Evolutionary conservation across 1,284 basidiomycete species (phyloP).

Genomic region (Malassezia psittaci): DNA sequence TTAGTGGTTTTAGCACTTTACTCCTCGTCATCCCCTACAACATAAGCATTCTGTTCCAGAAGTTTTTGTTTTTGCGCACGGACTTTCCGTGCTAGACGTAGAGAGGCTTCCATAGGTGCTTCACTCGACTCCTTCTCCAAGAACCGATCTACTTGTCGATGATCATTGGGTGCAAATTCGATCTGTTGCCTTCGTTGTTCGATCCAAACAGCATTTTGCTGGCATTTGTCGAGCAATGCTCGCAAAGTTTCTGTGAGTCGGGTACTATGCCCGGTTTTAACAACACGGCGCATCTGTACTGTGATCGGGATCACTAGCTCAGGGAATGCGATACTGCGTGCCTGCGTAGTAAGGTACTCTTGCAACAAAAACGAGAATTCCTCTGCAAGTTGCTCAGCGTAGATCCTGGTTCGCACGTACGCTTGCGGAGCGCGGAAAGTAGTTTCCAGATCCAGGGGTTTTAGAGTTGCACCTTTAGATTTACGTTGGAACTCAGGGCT

Average conservation of each 20-base stretch:
- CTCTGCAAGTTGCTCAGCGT: slow-evolving; percentile 71
- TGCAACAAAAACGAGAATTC: slow-evolving; percentile 69
- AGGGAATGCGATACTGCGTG: slow-evolving; percentile 64
- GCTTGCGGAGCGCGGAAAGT: slow-evolving; percentile 76
- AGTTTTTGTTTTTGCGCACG: slow-evolving; percentile 38
- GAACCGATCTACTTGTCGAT: slow-evolving; percentile 20
- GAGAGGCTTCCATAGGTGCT: slow-evolving; percentile 36
- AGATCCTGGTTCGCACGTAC: slow-evolving; percentile 79
- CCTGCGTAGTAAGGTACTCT: slow-evolving; percentile 60
- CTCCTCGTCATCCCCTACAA: slow-evolving; percentile 23
- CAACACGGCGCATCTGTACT: slow-evolving; percentile 49
- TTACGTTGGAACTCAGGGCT: slow-evolving; percentile 65
- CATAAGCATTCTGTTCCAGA: slow-evolving; percentile 29
- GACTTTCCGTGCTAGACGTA: slow-evolving; percentile 41
- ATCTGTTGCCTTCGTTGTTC: slow-evolving; percentile 27
- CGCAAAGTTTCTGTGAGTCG: slow-evolving; percentile 29
- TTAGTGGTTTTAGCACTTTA: slow-evolving; percentile 2
- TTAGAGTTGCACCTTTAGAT: slow-evolving; percentile 75
- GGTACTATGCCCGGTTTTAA: slow-evolving; percentile 30
- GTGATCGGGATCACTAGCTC: slow-evolving; percentile 78
- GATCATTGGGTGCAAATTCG: slow-evolving; percentile 41
- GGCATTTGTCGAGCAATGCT: slow-evolving; percentile 36
- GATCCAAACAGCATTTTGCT: slow-evolving; percentile 33
- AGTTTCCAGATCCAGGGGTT: slow-evolving; percentile 78
- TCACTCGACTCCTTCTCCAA: slow-evolving; percentile 21